Percentiles rank a stretch among this genome's conserved stretches.
Conservation (phyloP, 768 basidiomycete genomes). For the Rhizopogon sp. region DNA sequence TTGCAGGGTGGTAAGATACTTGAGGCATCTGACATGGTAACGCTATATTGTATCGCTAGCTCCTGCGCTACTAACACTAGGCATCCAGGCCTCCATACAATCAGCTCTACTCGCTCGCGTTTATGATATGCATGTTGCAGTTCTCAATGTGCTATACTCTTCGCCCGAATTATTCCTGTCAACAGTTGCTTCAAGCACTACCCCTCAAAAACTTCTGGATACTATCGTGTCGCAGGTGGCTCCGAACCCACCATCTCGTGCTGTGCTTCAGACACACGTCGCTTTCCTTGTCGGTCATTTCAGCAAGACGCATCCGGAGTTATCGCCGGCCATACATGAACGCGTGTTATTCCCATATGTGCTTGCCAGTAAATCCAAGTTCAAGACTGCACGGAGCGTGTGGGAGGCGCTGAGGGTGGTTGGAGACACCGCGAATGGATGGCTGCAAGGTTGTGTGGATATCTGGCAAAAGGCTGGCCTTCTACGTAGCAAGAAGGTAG, state of each 20-base stretch:
- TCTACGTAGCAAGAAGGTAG: slow-evolving; percentile 14
- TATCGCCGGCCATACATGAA: slow-evolving; percentile 37
- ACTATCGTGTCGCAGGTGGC: slow-evolving; percentile 18
- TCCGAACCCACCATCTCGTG: slow-evolving; percentile 42
- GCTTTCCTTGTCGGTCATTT: slow-evolving; percentile 52
- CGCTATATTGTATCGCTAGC: neutral
- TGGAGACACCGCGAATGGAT: slow-evolving; percentile 24
- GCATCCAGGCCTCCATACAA: slow-evolving; percentile 46
- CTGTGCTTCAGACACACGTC: slow-evolving; percentile 50
- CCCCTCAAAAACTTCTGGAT: slow-evolving; percentile 20
- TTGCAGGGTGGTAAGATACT: slow-evolving; percentile 16
- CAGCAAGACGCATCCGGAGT: slow-evolving; percentile 20
- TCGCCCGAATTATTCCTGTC: slow-evolving; percentile 42
- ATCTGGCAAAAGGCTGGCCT: slow-evolving; percentile 30
- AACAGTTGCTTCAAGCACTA: slow-evolving; percentile 11
- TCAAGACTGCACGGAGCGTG: slow-evolving; percentile 57
- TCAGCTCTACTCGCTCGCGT: slow-evolving; percentile 65
- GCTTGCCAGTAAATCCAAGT: slow-evolving; percentile 66
- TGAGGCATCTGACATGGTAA: slow-evolving; percentile 39
- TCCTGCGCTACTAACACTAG: neutral
- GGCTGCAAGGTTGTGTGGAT: slow-evolving; percentile 53
- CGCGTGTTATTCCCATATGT: slow-evolving; percentile 67
- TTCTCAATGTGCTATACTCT: slow-evolving; percentile 67
- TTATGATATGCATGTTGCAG: slow-evolving; percentile 54
- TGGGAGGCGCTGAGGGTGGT: slow-evolving; percentile 64